Conservation (phyloP, 108 stramenopile genomes). For the Heterococcus sp. region DNA sequence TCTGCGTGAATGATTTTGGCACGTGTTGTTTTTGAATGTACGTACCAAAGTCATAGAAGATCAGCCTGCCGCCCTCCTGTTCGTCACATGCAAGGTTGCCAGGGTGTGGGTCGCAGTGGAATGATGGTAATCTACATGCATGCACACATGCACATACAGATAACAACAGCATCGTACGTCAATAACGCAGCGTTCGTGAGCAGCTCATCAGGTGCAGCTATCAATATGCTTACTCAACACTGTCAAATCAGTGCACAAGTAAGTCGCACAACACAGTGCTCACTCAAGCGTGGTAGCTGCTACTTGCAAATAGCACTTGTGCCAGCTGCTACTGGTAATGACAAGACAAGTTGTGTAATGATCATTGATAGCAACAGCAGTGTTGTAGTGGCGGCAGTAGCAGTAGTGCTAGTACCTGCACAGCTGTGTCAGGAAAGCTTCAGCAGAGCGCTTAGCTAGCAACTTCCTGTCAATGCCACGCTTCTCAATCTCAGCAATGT, state of each 20-base stretch:
- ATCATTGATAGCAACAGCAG: background rate
- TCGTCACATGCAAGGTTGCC: conserved; percentile 41
- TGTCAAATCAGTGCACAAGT: too few relatives aligned
- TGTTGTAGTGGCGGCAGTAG: background rate
- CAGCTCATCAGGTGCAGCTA: too few relatives aligned
- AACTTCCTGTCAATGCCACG: conserved; percentile 70
- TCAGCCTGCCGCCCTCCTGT: conserved; percentile 58
- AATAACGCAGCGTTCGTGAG: too few relatives aligned
- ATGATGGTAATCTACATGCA: background rate
- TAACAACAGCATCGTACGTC: too few relatives aligned
- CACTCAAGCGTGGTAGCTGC: background rate
- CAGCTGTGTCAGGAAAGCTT: conserved; percentile 85
- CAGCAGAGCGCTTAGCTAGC: conserved; percentile 80
- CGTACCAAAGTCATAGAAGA: conserved; percentile 94
- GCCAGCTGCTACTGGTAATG: too few relatives aligned
- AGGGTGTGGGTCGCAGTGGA: background rate
- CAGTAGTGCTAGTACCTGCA: conserved; percentile 78
- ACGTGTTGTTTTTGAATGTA: too few relatives aligned
- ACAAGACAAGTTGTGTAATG: too few relatives aligned
- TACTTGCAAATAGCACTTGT: too few relatives aligned
- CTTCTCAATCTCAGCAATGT: conserved; percentile 71
- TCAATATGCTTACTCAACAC: too few relatives aligned
- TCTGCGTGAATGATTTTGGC: too few relatives aligned
- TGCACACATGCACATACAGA: too few relatives aligned
- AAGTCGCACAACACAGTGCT: too few relatives aligned